Evolutionary conservation across 768 basidiomycete species (phyloP).

Genomic region (Vishniacozyma victoriae): DNA sequence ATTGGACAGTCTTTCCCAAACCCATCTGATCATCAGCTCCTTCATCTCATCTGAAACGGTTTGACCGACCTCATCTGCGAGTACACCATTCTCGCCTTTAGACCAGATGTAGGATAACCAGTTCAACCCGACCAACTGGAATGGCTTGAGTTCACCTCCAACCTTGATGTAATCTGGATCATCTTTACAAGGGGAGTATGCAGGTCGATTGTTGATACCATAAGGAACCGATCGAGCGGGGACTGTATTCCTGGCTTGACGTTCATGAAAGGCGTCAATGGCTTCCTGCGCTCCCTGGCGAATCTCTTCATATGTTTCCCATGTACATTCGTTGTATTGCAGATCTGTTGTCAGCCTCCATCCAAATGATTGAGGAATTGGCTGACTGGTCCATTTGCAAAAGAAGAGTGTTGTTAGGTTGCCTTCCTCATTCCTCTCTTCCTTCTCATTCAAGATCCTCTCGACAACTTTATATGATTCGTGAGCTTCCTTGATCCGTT

Average conservation of each 20-base stretch:
- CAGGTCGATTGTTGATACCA: constrained; percentile 61
- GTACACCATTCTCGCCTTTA: constrained; percentile 88
- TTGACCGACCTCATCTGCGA: constrained; percentile 71
- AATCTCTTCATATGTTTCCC: constrained; percentile 61
- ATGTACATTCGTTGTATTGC: constrained; percentile 90
- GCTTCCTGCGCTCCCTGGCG: constrained; percentile 44
- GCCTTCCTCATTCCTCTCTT: constrained; percentile 49
- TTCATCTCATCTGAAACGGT: constrained; percentile 69
- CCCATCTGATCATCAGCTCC: no score
- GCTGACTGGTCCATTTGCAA: constrained; percentile 82
- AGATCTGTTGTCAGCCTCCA: constrained; percentile 48
- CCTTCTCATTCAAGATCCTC: constrained; percentile 59
- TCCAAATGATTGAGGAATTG: not conserved
- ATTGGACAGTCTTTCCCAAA: constrained; percentile 95
- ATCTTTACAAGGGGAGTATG: constrained; percentile 72
- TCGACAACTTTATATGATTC: constrained; percentile 89
- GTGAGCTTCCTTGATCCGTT: constrained; percentile 82
- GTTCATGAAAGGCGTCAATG: constrained; percentile 69
- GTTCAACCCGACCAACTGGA: constrained; percentile 94
- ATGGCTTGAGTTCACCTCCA: constrained; percentile 88
- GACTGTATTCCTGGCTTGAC: constrained; percentile 72
- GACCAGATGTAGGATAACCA: constrained; percentile 98
- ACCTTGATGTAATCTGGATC: constrained; percentile 83
- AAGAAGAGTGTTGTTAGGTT: constrained; percentile 73
- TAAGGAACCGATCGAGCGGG: constrained; percentile 78